Base-by-base conservation (phyloP, 768 basidiomycete genomes). In the Calocybe indica region DNA sequence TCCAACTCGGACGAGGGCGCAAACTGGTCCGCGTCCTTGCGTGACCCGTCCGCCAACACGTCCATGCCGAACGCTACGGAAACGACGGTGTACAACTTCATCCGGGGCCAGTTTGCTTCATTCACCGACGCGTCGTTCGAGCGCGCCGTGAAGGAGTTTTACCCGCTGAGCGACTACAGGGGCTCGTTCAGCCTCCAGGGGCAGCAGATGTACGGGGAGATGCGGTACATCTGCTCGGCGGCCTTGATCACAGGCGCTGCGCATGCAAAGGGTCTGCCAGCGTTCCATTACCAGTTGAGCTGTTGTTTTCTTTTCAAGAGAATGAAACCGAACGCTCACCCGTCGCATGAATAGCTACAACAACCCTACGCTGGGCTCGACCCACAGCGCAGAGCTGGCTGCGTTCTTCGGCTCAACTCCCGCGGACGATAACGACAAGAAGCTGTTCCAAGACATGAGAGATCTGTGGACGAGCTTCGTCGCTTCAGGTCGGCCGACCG, bases 141-240 rank as follows among this genome's bases (percentile, higher is more conserved):
- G 22, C 43, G 51, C 6, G 67, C 64, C n/a, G 37, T 71, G n/a
- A 30, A 37, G 7, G 48, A 53, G 5, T 53, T 63, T 6, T 74
- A 74, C 47, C 69, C 72, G 0, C 49, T 71, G 14, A 45, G 51
- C 5, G 59, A 61, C 37, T 74, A 60, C 53, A 51, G 58, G 32
- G 56, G 51, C 8, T 68, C 65, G 6, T 62, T 70, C 32, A 67
- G 68, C 45, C 57, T 68, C 7, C 70, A 72, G 49, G 70, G 64
- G 7, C 69, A 71, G 42, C 69, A 71, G 50, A 73, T 74, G 68
- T 74, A 73, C 49, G 72, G 72, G 29, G 72, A 74, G 47, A 62
- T 62, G 45, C 54, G 72, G 42, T 73, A 70, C 43, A 71, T 74
- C n/a, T 74, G 72, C 49, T 66, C 65, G 6, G 69, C 71, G 10